These are phyloP conservation scores for Adansonia gregorii DNA, from an alignment of 441 rosid species.

Conservation along the genomic window DNA sequence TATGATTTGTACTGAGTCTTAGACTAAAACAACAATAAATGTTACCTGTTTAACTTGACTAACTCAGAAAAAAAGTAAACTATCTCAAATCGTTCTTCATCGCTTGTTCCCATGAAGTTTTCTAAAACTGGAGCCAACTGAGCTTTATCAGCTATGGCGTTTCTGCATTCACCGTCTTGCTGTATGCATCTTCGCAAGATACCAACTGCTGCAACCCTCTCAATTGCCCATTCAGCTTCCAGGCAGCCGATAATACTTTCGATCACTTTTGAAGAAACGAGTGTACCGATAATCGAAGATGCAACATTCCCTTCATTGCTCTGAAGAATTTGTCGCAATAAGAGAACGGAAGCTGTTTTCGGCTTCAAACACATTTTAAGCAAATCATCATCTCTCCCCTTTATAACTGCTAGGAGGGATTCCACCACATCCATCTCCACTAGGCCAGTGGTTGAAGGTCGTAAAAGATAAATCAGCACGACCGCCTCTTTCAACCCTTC, in stretches of 20 bases:
- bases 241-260: slow-evolving; percentile 52
- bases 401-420: slow-evolving; percentile 47
- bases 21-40: background rate
- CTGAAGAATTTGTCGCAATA: slow-evolving; percentile 52
- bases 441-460: slow-evolving; percentile 47
- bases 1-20: too few relatives aligned
- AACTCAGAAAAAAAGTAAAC: slow-evolving; percentile 61
- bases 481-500: slow-evolving; percentile 66
- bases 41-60: slow-evolving; percentile 62
- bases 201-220: slow-evolving; percentile 62
- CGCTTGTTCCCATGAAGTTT: slow-evolving; percentile 47
- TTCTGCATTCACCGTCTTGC: slow-evolving; percentile 67
- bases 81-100: slow-evolving; percentile 54
- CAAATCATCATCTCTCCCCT: slow-evolving; percentile 45
- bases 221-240: slow-evolving; percentile 55
- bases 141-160: slow-evolving; percentile 59
- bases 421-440: slow-evolving; percentile 60
- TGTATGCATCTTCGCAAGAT: slow-evolving; percentile 60
- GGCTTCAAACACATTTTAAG: slow-evolving; percentile 56
- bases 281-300: slow-evolving; percentile 43
- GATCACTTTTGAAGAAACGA: slow-evolving; percentile 46
- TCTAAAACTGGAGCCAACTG: slow-evolving; percentile 59
- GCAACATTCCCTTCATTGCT: slow-evolving; percentile 43
- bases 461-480: slow-evolving; percentile 56
- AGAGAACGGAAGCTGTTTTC: slow-evolving; percentile 54